Base-by-base conservation (phyloP, 2,329 filamentous ascomycete species). In the Exophiala viscosa region DNA sequence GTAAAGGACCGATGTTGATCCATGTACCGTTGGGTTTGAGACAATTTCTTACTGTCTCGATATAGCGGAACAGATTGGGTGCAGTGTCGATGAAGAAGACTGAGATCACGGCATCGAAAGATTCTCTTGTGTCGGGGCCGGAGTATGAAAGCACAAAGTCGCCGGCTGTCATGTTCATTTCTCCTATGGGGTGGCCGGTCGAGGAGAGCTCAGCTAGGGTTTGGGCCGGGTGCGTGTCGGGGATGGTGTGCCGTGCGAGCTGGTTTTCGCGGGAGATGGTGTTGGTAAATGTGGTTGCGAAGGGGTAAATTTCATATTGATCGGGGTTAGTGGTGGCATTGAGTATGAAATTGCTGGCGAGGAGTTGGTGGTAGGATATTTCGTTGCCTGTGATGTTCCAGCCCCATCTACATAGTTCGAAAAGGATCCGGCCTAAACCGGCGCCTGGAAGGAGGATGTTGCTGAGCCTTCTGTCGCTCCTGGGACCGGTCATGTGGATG, bases 71-170 rank as follows among this genome's bases (percentile, higher is more conserved):
- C 31, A 96, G 69, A 67, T 99, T 97, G 1, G 92, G 91, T 2
- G 93, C 93, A 1, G 93, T 99, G 68, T 99, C 95, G 52, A 99
- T 86, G 74, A 99, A 99, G 73, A 97, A 99, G 9, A 96, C 88
- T 2, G 87, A 89, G 0, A 88, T 84, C 1, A 97, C 89, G 1
- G 86, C 90, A 64, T 96, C 85, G 68, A 90, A 97, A 0, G 69
- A 64, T 0, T 77, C 78, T 7, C 72, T 69, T 62, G 88, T 81
- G 0, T 80, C 78, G 1, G 80, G 75, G 52, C 85, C 77, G 1
- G 50, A 50, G 68, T 99, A 99, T 1, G 91, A 70, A n/a, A 90
- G 86, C 51, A 95, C 81, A 65, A 99, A 99, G 67, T 99, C 93
- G 3, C 90, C 90, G 0, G 91, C 88, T 17, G 86, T 86, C 92